A percentile compares a stretch with the other conserved stretches of the same genome.
Evolutionary conservation across 805 yeast genomes (phyloP).

Genomic region (Groenewaldozyma tartarivorans): DNA sequence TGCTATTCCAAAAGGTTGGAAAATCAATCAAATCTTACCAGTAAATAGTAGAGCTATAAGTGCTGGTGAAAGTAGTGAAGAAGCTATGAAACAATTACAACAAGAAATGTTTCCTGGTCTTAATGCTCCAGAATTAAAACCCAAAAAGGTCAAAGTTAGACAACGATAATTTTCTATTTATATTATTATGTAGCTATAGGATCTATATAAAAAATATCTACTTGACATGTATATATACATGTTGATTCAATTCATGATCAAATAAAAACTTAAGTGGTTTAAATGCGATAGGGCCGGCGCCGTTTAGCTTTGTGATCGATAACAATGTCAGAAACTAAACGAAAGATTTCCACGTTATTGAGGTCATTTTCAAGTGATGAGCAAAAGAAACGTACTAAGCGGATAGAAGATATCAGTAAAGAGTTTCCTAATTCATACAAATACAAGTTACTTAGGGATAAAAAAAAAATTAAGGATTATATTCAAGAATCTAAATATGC

Average conservation of each 20-base stretch:
- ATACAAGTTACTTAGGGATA: background rate
- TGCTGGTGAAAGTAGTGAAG: conserved; percentile 72
- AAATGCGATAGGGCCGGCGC: too few species aligned
- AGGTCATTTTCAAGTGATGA: background rate
- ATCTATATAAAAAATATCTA: background rate
- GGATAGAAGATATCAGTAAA: background rate
- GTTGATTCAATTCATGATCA: too few species aligned
- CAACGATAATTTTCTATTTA: conserved; percentile 7
- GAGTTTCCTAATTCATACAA: background rate
- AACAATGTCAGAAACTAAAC: background rate
- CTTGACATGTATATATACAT: too few species aligned
- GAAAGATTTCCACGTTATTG: background rate
- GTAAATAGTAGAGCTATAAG: conserved; percentile 68
- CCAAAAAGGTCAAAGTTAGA: conserved; percentile 20
- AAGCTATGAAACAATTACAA: conserved; percentile 23
- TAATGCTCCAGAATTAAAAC: conserved; percentile 19
- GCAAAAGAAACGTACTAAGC: background rate
- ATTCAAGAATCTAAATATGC: background rate
- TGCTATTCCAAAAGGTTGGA: conserved; percentile 78
- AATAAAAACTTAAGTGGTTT: too few species aligned
- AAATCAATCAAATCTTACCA: conserved; percentile 84
- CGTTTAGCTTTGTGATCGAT: too few species aligned
- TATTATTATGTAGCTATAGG: conserved; percentile 1
- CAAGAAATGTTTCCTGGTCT: conserved; percentile 21
- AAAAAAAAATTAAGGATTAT: background rate